Evolutionary conservation across 495 filamentous ascomycete species (phyloP), one percentile per base, ranked within the genome.

Genomic region (Rostrohypoxylon terebratum): DNA sequence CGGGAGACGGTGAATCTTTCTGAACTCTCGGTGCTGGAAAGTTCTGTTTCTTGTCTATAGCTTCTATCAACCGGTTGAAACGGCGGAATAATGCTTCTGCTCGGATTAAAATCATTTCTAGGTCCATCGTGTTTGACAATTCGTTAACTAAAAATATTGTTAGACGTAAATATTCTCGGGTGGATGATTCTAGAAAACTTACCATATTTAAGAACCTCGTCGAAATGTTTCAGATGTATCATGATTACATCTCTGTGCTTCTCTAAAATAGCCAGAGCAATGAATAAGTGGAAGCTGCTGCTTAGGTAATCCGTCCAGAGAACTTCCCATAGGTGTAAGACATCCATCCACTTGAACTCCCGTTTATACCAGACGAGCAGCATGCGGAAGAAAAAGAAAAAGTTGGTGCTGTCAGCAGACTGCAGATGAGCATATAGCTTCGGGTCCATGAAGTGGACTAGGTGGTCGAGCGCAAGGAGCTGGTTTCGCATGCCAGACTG

Each of bases 321-420:
- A 1, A 87, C 86, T 81, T 99, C 96, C 94, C 96, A 99, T 7
- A 99, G 84, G 20, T 91, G 89, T 33, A 98, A 83, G 31, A 97
- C 88, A 76, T 98, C 93, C 42, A 83, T 77, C 93, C 94, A 98
- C 74, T 88, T 85, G 74, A 98, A 99, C 81, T 99, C 96, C 3
- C 96, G 92, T 82, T 99, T 98, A 81, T 94, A 99, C 95, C 95
- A 98, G 18, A 99, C 96, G 0, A 99, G 84, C 23, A 99, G 84
- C 94, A 98, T 98, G 23, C 96, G 90, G 87, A 98, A 99, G 85
- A 98, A 98, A 85, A 99, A 99, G 80, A 99, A 99, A 81, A 98
- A 99, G 80, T 99, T 98, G 18, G 96, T 98, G 73, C 90, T 93
- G 69, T 98, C 96, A 23, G 94, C 93, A 7, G 86, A 89, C 76